phyloP scores from a whole-genome alignment of 139 green algal species.

The Tetradesmus obliquus region DNA sequence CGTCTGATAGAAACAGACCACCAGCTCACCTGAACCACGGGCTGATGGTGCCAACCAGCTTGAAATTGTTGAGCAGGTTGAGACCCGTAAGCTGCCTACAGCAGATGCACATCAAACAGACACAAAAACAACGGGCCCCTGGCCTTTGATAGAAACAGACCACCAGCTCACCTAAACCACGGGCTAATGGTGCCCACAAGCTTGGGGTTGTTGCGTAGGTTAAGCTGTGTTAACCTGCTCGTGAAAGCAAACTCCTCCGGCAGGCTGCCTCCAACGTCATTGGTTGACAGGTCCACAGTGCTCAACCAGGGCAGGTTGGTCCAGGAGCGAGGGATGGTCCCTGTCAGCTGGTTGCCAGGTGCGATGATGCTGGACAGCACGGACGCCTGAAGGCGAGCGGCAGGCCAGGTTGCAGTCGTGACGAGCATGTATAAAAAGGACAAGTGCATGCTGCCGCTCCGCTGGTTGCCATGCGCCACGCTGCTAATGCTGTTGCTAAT shows the following conservation, averaged over 20 bases:
- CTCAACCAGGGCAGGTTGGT: slow-evolving; percentile 8
- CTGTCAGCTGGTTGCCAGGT: background rate
- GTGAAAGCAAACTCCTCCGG: slow-evolving; percentile 23
- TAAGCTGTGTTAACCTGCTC: background rate
- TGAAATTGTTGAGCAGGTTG: background rate
- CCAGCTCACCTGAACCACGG: background rate
- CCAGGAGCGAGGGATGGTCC: background rate
- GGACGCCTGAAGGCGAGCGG: background rate
- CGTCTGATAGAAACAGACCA: too few relatives aligned
- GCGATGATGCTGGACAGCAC: background rate
- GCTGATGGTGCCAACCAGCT: background rate
- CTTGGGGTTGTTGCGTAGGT: background rate
- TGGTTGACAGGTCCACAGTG: background rate
- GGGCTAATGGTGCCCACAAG: background rate
- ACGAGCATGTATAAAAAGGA: too few relatives aligned
- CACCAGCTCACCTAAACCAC: too few relatives aligned
- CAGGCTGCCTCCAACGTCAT: slow-evolving; percentile 1
- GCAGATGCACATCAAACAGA: background rate
- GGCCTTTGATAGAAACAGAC: too few relatives aligned
- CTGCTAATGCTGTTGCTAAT: too few relatives aligned
- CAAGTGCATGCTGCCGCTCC: too few relatives aligned
- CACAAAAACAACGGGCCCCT: too few relatives aligned
- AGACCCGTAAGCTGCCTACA: background rate
- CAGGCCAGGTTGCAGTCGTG: background rate
- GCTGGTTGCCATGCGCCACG: too few relatives aligned